Conservation (phyloP, 257 asterid species). For the Paulownia fortunei region DNA sequence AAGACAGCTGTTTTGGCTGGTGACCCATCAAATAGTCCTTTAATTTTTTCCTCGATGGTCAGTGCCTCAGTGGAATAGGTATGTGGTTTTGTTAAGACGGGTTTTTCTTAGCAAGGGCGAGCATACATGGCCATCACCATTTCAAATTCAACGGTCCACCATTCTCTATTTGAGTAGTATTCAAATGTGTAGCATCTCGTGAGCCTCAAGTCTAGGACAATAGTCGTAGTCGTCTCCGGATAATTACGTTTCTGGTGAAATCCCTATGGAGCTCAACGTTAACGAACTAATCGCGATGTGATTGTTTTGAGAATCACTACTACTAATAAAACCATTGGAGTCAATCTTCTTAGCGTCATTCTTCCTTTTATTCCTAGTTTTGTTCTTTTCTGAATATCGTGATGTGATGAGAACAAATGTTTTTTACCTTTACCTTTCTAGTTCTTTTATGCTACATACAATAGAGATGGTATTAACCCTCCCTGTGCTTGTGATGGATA, state of each 20-base stretch:
- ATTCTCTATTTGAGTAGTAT: not conserved
- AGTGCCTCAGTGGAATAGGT: not conserved
- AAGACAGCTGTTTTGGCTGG: slow-evolving; percentile 43
- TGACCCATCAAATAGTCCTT: slow-evolving; percentile 30
- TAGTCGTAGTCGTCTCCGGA: no score
- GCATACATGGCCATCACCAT: not conserved
- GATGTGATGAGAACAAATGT: not conserved
- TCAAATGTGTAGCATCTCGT: not conserved
- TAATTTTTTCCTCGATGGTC: slow-evolving; percentile 6
- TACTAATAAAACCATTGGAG: no score
- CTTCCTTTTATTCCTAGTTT: not conserved
- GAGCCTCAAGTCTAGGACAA: not conserved
- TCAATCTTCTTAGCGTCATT: no score
- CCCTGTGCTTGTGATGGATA: not conserved
- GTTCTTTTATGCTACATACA: no score
- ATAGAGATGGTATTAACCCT: not conserved
- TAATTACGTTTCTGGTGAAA: no score
- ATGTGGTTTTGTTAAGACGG: not conserved
- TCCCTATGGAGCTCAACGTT: no score
- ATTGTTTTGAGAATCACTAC: no score
- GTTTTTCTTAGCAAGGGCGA: not conserved
- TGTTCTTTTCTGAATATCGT: not conserved
- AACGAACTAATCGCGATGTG: no score
- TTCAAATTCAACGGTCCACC: not conserved
- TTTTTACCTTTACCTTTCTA: no score